phyloP scores from a whole-genome alignment of 106 monocot genomes.

The Dendrobium officinale region DNA sequence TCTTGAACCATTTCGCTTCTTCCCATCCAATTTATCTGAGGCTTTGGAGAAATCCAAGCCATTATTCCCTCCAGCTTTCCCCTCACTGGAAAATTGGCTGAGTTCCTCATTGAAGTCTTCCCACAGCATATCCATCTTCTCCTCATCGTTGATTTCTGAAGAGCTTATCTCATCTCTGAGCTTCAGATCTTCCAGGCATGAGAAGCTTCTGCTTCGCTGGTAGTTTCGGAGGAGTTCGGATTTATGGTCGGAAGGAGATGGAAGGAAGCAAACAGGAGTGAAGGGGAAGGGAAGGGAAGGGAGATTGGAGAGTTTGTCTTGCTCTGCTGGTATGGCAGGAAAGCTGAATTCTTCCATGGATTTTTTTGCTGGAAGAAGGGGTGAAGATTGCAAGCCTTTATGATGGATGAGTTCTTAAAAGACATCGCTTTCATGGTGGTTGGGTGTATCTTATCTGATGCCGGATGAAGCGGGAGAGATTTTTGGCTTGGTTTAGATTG shows the following conservation, averaged over 20 bases:
- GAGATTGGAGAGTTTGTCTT: conserved; percentile 15
- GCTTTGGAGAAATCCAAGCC: too few relatives aligned
- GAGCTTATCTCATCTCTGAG: not conserved
- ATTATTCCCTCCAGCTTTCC: too few relatives aligned
- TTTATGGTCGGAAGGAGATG: too few relatives aligned
- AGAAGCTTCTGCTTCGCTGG: too few relatives aligned
- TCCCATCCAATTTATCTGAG: not conserved
- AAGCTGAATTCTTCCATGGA: conserved; percentile 47
- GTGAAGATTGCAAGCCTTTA: not conserved
- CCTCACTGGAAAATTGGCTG: not conserved
- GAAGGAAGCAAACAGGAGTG: too few relatives aligned
- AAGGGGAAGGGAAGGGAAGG: conserved; percentile 9
- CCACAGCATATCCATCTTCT: conserved; percentile 58
- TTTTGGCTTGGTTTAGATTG: too few relatives aligned
- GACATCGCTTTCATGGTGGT: conserved; percentile 4
- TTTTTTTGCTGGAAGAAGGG: not conserved
- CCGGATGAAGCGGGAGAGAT: too few relatives aligned
- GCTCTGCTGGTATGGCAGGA: conserved; percentile 12
- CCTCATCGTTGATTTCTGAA: conserved; percentile 9
- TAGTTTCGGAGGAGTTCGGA: too few relatives aligned
- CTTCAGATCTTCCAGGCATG: conserved; percentile 8
- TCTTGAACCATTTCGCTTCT: not conserved
- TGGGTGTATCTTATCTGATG: not conserved
- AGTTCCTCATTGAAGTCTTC: conserved; percentile 62
- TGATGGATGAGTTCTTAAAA: not conserved